Percentiles rank a stretch among this genome's conserved stretches.
Evolutionary conservation across 345 rosid species (phyloP).

Genomic region (Kandelia obovata): DNA sequence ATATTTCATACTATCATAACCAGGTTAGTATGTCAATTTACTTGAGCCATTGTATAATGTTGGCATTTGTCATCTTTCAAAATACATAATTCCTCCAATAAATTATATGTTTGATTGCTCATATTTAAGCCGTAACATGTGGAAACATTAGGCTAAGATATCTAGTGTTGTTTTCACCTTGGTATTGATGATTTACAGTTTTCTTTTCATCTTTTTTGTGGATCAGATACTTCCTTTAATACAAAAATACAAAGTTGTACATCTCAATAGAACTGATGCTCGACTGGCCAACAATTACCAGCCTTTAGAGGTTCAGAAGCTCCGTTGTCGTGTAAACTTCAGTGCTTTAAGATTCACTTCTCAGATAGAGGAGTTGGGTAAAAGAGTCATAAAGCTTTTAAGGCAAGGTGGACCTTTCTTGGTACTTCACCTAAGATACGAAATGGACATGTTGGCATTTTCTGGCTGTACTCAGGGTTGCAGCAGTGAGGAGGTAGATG

Average conservation of each 20-base stretch:
- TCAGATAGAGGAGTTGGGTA: slow-evolving; percentile 90
- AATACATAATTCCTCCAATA: background rate
- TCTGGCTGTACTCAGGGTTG: slow-evolving; percentile 97
- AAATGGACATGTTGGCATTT: slow-evolving; percentile 99
- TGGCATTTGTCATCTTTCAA: background rate
- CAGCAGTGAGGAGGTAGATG: slow-evolving; percentile 81
- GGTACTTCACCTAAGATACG: slow-evolving; percentile 91
- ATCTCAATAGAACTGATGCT: slow-evolving; percentile 84
- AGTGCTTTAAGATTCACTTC: slow-evolving; percentile 81
- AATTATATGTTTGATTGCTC: background rate
- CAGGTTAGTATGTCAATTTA: slow-evolving; percentile 38
- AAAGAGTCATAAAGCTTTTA: slow-evolving; percentile 65
- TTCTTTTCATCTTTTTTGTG: background rate
- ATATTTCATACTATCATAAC: slow-evolving; percentile 66
- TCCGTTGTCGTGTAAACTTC: slow-evolving; percentile 90
- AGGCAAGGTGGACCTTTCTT: slow-evolving; percentile 85
- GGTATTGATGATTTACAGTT: background rate
- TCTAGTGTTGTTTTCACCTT: background rate
- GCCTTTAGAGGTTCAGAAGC: slow-evolving; percentile 78
- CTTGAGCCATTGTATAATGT: background rate
- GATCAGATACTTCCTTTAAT: slow-evolving; percentile 90
- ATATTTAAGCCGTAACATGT: background rate
- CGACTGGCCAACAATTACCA: slow-evolving; percentile 82
- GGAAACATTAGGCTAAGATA: background rate
- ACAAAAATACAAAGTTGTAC: slow-evolving; percentile 77